A percentile compares a stretch with the other conserved stretches of the same genome.
Evolutionary conservation across 257 asterid genomes (phyloP).

Genomic region (Mentha longifolia): DNA sequence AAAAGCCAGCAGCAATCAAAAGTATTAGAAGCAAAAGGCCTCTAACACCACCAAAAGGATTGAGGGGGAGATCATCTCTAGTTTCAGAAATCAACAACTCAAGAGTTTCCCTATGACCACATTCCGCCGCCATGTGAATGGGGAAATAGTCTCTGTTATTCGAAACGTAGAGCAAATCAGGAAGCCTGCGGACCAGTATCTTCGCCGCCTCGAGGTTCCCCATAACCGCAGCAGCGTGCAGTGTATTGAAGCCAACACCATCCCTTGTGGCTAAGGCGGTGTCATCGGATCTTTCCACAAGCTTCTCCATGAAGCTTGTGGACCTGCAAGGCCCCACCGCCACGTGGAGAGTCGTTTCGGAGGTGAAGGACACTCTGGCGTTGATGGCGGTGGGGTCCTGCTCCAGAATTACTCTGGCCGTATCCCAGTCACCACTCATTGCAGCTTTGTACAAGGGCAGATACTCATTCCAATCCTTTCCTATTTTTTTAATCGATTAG

Average conservation of each 20-base stretch:
- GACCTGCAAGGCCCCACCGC: conserved; percentile 19
- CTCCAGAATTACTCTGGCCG: neutral
- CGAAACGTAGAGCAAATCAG: no score
- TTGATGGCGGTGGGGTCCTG: neutral
- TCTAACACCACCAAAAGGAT: no score
- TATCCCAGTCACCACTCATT: neutral
- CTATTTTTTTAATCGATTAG: neutral
- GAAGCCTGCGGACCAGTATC: no score
- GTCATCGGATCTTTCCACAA: neutral
- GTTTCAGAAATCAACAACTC: no score
- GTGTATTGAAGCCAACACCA: neutral
- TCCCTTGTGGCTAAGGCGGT: neutral
- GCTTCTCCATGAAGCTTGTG: neutral
- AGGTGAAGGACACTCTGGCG: neutral
- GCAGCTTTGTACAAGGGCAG: conserved; percentile 12
- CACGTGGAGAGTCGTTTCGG: conserved; percentile 5
- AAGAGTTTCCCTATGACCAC: no score
- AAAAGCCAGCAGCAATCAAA: no score
- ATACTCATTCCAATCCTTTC: neutral
- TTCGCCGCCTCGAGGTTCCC: conserved; percentile 28
- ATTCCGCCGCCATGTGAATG: no score
- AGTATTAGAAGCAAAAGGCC: no score
- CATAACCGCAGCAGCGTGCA: conserved; percentile 20
- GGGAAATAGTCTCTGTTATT: no score
- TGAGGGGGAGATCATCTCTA: no score